Base-by-base conservation (phyloP, 2,329 filamentous ascomycete species). In the Aspergillus ochraceoroseus region DNA sequence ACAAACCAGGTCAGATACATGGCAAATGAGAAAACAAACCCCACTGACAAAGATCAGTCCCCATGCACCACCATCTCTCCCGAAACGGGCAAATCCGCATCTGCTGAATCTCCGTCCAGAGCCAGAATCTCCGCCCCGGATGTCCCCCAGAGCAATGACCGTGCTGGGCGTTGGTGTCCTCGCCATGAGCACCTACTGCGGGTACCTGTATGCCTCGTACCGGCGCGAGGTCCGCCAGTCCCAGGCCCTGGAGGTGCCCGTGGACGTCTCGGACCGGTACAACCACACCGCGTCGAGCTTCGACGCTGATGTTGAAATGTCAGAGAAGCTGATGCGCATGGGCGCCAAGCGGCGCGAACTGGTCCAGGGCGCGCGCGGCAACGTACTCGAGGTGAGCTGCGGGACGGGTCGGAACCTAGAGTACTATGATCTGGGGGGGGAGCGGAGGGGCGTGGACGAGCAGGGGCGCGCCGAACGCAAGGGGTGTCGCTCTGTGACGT, bases 351-450 rank as follows among this genome's bases (percentile, higher is more conserved):
- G 71, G n/a, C 57, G 57, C 17, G 59, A 65, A 25, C 57, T 74
- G 2, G 57, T 68, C n/a, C 50, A 54, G 5, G 56, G 61, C 43
- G 70, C 70, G 3, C 56, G 61, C 13, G 71, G 71, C 1, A 52
- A 74, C 46, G 70, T 73, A 5, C 59, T 74, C 4, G 71, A 74
- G 53, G 68, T 73, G 26, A 70, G 67, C 45, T 70, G 64, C 28
- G 71, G 71, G n/a, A 74, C 71, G 1, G 71, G 71, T 3, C 59
- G 70, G 22, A 74, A 74, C 45, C 51, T 69, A 46, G 54, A 61
- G 18, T 71, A 66, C 47, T 74, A 74, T 51, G 57, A 65, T 36
- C 52, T 72, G 2, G 62, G 62, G 2, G 62, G 62, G 2, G 59
- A 64, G 45, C 52, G 53, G 25, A 49, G 62, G 12, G 60, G 54